Base-by-base conservation (phyloP, 2,329 filamentous ascomycete species). In the Diaporthe caulivora region DNA sequence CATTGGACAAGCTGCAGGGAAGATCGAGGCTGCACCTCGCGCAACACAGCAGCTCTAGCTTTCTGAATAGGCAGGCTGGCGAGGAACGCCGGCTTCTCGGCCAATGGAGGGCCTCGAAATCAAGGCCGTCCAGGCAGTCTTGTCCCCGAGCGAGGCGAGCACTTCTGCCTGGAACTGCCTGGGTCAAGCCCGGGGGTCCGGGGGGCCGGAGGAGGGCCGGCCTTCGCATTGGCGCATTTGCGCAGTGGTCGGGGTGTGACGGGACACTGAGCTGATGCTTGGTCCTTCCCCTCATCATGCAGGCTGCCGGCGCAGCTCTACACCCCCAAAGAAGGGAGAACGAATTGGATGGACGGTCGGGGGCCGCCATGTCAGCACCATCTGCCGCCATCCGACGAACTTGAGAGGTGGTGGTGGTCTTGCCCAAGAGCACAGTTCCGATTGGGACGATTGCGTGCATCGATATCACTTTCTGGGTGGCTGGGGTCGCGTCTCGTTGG, bases 381-480 rank as follows among this genome's bases (percentile, higher is more conserved):
- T 71, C 55, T 71, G 69, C 69, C 44, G 69, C 69, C 55, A 44
- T 44, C 55, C 44, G 69, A 60, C 54, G 44, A 37, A 7, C 9
- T 17, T 17, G n/a, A 42, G 54, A 31, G 55, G 26, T 49, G 15
- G 2, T 49, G 15, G 2, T 13, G 34, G 21, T 9, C 13, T 58
- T 18, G 24, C 17, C 17, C 4, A 17, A 15, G 13, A 44, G 18
- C 18, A 15, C n/a, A n/a, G n/a, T 53, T 34, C 24, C 47, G 64
- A 73, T 73, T 73, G 71, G 71, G 71, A 73, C 71, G 71, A 62
- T 70, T 42, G 47, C 55, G 29, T 42, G 71, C 71, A 64, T 67
- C 11, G 31, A 18, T 24, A 26, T 67, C 47, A 47, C 53, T 40
- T 44, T 44, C 34, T 10, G 40, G 15, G 58, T 58, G 60, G 71